Evolutionary conservation across 768 basidiomycete species (phyloP).

Genomic region (Guyanaporus albipodus): DNA sequence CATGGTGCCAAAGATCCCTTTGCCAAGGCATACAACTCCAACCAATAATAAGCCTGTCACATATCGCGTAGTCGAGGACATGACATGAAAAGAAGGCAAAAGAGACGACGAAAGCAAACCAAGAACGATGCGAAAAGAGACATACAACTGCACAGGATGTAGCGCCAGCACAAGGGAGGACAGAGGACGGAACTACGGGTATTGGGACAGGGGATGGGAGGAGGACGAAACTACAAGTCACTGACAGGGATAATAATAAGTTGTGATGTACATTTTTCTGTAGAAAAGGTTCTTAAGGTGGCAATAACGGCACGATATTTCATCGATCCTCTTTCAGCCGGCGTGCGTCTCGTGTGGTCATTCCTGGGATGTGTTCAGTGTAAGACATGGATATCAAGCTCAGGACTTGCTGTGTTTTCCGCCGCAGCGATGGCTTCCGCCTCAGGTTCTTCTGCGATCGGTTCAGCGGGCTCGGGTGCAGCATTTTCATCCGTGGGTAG

Average conservation of each 20-base stretch:
- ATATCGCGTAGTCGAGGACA: constrained; percentile 8
- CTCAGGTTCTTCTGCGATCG: constrained; percentile 57
- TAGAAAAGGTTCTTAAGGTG: constrained; percentile 13
- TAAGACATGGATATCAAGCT: neutral
- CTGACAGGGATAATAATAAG: constrained; percentile 33
- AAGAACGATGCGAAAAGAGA: constrained; percentile 18
- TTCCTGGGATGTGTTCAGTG: constrained; percentile 11
- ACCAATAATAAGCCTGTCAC: constrained; percentile 13
- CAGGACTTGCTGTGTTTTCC: constrained; percentile 27
- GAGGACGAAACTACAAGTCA: constrained; percentile 23
- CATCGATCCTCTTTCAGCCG: constrained; percentile 10
- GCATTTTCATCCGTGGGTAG: constrained; percentile 37
- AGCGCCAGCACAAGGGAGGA: constrained; percentile 9
- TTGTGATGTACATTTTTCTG: constrained; percentile 33
- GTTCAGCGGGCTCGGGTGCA: constrained; percentile 36
- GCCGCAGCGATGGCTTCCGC: constrained; percentile 40
- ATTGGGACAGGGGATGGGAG: constrained; percentile 8
- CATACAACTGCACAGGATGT: constrained; percentile 21
- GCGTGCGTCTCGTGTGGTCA: constrained; percentile 16
- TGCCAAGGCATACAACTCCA: constrained; percentile 11
- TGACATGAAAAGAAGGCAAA: constrained; percentile 5
- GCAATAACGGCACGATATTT: constrained; percentile 13
- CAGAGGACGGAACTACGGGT: constrained; percentile 13
- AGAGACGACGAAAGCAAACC: constrained; percentile 21
- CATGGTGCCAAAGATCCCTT: constrained; percentile 1